A percentile compares a stretch with the other conserved stretches of the same genome.
Evolutionary conservation across 1,139 yeast genomes (phyloP).

Genomic region (Suhomyces chickasaworum): DNA sequence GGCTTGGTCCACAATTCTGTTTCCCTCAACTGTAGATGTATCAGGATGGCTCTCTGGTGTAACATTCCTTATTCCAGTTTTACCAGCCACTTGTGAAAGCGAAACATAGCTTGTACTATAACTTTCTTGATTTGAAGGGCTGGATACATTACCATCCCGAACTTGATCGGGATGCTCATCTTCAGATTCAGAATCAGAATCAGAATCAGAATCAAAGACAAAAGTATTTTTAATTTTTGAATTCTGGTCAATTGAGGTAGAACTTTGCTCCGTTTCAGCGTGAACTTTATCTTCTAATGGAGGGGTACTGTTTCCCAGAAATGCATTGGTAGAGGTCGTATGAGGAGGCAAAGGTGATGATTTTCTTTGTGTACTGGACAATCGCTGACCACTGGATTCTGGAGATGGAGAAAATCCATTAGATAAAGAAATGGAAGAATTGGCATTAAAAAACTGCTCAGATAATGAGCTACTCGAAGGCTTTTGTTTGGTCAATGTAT

Average conservation of each 20-base stretch:
- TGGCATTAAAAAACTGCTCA: constrained; percentile 9
- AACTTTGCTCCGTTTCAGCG: not conserved
- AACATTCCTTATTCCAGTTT: constrained; percentile 41
- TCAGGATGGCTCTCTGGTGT: constrained; percentile 25
- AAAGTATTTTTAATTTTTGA: constrained; percentile 24
- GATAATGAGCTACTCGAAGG: constrained; percentile 37
- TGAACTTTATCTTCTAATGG: constrained; percentile 16
- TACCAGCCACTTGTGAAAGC: constrained; percentile 55
- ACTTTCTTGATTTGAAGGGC: constrained; percentile 3
- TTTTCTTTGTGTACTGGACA: constrained; percentile 35
- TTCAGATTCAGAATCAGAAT: constrained; percentile 29
- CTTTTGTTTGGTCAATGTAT: constrained; percentile 35
- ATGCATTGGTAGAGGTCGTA: constrained; percentile 49
- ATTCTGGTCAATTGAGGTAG: not conserved
- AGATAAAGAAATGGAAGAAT: constrained; percentile 1
- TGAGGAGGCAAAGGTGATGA: constrained; percentile 50
- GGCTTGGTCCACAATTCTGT: constrained; percentile 40
- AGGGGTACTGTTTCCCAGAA: constrained; percentile 34
- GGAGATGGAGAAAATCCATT: constrained; percentile 9
- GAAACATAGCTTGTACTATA: constrained; percentile 39
- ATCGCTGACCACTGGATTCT: constrained; percentile 15
- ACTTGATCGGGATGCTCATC: constrained; percentile 29
- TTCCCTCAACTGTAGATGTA: constrained; percentile 10
- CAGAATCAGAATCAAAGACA: constrained; percentile 33
- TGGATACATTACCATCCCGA: not conserved